Evolutionary conservation across 2,329 filamentous ascomycete species (phyloP).

Genomic region (Leptodontidium sp.): DNA sequence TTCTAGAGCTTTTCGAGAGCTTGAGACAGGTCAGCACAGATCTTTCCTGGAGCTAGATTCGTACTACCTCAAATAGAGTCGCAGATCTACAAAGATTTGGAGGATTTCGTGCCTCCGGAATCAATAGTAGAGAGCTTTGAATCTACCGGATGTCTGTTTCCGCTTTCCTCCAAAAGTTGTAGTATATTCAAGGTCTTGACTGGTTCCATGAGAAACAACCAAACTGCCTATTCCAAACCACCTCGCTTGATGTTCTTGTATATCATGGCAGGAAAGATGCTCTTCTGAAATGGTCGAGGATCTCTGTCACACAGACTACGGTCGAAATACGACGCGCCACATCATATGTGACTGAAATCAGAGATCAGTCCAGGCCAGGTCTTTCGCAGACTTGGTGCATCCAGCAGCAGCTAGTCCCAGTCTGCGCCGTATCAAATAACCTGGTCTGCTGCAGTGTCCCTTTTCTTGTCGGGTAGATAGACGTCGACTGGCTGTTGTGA

Average conservation of each 20-base stretch:
- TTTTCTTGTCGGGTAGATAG: background rate
- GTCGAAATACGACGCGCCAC: background rate
- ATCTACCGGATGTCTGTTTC: too few species aligned
- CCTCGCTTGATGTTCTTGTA: background rate
- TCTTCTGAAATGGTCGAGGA: background rate
- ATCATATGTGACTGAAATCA: background rate
- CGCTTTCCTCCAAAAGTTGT: too few species aligned
- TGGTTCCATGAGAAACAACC: too few species aligned
- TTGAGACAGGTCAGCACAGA: background rate
- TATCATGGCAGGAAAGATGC: background rate
- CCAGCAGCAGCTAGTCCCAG: background rate
- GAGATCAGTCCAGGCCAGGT: background rate
- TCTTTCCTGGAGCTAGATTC: background rate
- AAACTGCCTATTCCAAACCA: background rate
- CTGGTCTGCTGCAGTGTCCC: background rate
- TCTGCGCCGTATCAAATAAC: background rate
- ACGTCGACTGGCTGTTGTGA: background rate
- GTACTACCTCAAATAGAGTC: too few species aligned
- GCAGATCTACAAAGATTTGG: too few species aligned
- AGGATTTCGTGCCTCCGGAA: too few species aligned
- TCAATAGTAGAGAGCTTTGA: too few species aligned
- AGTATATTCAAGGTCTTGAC: too few species aligned
- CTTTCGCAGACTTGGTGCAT: background rate
- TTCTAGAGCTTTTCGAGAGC: background rate
- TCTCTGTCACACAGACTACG: background rate